Evolutionary conservation across 139 green algal genomes (phyloP).

Genomic region (Coelastrella sp.): DNA sequence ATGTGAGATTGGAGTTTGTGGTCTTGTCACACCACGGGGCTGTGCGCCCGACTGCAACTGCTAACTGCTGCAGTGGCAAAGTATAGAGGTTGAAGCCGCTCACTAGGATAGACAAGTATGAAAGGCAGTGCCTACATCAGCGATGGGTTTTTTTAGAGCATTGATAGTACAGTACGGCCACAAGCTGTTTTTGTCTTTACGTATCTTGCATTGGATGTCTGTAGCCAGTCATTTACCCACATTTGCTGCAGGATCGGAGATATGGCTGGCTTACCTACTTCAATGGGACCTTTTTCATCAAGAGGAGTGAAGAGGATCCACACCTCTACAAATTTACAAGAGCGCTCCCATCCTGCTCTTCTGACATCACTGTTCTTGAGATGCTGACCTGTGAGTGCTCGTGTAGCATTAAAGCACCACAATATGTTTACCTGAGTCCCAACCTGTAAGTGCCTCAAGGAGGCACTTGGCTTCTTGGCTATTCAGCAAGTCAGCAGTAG

Average conservation of each 20-base stretch:
- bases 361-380: constrained; percentile 14
- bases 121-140: neutral
- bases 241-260: neutral
- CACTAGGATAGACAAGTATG: neutral
- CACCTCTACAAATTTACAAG: constrained; percentile 3
- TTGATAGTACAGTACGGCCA: neutral
- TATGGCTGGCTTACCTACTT: constrained; percentile 16
- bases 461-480: neutral
- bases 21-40: neutral
- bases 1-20: neutral
- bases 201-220: neutral
- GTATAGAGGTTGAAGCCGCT: neutral
- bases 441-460: neutral
- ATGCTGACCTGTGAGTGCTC: constrained; percentile 17
- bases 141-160: neutral
- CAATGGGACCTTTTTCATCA: constrained; percentile 9
- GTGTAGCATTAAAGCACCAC: neutral
- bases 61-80: too few species aligned
- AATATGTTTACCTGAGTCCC: neutral
- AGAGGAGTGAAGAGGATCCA: neutral
- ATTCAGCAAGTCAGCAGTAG: neutral
- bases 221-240: neutral
- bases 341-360: neutral
- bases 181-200: neutral
- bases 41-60: neutral